phyloP scores from a whole-genome alignment of 2,329 filamentous ascomycete genomes.

The Grosmannia serpens region DNA sequence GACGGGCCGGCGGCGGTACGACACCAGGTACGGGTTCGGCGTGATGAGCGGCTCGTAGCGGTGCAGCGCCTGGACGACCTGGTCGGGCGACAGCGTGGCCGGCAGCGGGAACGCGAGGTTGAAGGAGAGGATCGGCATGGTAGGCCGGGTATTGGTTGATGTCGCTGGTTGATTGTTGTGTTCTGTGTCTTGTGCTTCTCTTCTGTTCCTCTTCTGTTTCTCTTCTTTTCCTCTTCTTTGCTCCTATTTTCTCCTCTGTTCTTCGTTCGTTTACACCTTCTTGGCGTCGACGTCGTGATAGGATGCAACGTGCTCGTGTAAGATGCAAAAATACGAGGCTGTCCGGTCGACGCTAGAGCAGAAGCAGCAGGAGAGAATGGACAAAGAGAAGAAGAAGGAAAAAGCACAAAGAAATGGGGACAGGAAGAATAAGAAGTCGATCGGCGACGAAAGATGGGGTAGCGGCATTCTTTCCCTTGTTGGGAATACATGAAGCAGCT shows the following conservation, averaged over 20 bases:
- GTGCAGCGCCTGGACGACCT: slow-evolving; percentile 28
- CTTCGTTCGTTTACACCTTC: too few species aligned
- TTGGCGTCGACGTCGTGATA: too few species aligned
- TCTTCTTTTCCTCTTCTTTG: too few species aligned
- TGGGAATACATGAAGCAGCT: neutral
- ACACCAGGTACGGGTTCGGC: slow-evolving; percentile 26
- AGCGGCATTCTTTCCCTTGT: too few species aligned
- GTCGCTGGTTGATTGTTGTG: neutral
- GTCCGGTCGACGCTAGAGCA: neutral
- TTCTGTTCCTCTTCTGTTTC: too few species aligned
- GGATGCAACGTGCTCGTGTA: too few species aligned
- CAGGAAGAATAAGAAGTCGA: neutral
- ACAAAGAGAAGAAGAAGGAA: neutral
- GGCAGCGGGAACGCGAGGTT: slow-evolving; percentile 31
- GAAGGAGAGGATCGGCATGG: slow-evolving; percentile 23
- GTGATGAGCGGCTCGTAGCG: slow-evolving; percentile 29
- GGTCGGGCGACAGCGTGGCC: slow-evolving; percentile 22
- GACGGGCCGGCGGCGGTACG: slow-evolving; percentile 23
- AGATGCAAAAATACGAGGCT: neutral
- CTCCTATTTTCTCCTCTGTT: too few species aligned
- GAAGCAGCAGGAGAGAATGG: neutral
- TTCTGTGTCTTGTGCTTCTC: neutral
- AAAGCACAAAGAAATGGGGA: neutral
- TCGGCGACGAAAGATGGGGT: too few species aligned
- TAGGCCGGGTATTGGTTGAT: neutral